Percentiles rank a stretch among this genome's conserved stretches.
Conservation (phyloP, 495 filamentous ascomycete genomes). For the Podospora didyma region DNA sequence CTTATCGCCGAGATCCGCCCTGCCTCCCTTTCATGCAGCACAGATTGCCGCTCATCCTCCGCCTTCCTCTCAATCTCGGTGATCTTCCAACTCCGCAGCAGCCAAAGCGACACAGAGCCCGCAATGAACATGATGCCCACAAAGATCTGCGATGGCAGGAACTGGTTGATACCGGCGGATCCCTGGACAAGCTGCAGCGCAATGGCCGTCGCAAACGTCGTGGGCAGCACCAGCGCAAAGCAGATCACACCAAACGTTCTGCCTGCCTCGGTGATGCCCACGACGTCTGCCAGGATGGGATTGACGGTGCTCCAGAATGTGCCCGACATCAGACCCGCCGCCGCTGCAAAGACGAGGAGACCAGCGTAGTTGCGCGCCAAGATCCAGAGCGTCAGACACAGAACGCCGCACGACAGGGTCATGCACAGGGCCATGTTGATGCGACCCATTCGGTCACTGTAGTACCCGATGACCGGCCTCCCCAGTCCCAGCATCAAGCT, state of each 20-base stretch:
- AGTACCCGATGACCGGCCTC: slow-evolving; percentile 59
- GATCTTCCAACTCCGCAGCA: slow-evolving; percentile 14
- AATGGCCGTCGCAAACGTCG: slow-evolving; percentile 16
- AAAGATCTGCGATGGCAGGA: slow-evolving; percentile 12
- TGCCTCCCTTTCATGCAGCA: background rate
- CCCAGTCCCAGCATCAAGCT: slow-evolving; percentile 64
- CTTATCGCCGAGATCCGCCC: background rate
- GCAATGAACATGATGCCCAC: slow-evolving; percentile 13
- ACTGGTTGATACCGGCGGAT: slow-evolving; percentile 7
- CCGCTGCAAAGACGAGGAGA: slow-evolving; percentile 62
- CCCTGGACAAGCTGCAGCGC: slow-evolving; percentile 15
- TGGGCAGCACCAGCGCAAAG: slow-evolving; percentile 15
- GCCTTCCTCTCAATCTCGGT: slow-evolving; percentile 9
- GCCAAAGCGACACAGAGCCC: slow-evolving; percentile 5
- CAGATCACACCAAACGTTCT: slow-evolving; percentile 9
- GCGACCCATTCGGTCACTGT: slow-evolving; percentile 57
- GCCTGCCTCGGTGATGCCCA: slow-evolving; percentile 49
- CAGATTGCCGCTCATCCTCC: background rate
- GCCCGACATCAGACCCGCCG: slow-evolving; percentile 59
- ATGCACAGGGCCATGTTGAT: slow-evolving; percentile 54
- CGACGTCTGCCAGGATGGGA: slow-evolving; percentile 72
- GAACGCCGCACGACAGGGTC: slow-evolving; percentile 10
- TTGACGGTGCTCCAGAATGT: slow-evolving; percentile 71
- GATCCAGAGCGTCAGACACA: slow-evolving; percentile 62
- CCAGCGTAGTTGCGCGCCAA: slow-evolving; percentile 59